Percentiles rank a stretch among this genome's conserved stretches.
These are phyloP conservation scores for Gynandropsis gynandra DNA, from an alignment of 345 rosid species.

Conservation along the genomic window DNA sequence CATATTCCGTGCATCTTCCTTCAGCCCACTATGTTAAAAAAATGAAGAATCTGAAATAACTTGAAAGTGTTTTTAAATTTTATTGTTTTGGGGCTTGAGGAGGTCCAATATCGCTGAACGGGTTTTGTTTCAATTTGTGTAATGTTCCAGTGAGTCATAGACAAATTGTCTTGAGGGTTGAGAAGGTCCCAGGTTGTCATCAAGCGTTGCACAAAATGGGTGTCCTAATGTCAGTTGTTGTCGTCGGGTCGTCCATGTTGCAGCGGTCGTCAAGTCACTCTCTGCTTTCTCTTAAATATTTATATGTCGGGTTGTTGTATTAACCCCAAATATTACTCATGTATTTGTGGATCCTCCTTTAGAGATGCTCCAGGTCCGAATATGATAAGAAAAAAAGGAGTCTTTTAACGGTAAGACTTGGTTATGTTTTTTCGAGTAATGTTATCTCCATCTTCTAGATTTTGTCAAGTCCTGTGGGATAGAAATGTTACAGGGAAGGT, in stretches of 20 bases:
- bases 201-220: slow-evolving; percentile 80
- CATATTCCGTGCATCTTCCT: not conserved
- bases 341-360: no score
- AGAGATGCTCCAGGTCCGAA: no score
- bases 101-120: slow-evolving; percentile 15
- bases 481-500: no score
- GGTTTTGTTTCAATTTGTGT: slow-evolving; percentile 49
- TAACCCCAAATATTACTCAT: no score
- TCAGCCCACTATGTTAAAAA: slow-evolving; percentile 1
- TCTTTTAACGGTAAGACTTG: no score
- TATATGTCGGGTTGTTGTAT: no score
- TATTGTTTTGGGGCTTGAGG: slow-evolving; percentile 2
- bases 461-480: no score
- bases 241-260: slow-evolving; percentile 78
- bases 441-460: no score
- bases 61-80: no score
- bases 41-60: not conserved
- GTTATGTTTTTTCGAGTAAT: no score
- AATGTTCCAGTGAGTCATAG: slow-evolving; percentile 99
- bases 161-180: slow-evolving; percentile 76
- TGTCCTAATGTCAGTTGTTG: slow-evolving; percentile 83
- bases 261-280: slow-evolving; percentile 70
- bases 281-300: no score
- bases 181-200: slow-evolving; percentile 86
- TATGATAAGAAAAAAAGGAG: no score